Evolutionary conservation across 2,329 filamentous ascomycete genomes (phyloP), one percentile per base, ranked within the genome.

Genomic region (Calycina herbarum): DNA sequence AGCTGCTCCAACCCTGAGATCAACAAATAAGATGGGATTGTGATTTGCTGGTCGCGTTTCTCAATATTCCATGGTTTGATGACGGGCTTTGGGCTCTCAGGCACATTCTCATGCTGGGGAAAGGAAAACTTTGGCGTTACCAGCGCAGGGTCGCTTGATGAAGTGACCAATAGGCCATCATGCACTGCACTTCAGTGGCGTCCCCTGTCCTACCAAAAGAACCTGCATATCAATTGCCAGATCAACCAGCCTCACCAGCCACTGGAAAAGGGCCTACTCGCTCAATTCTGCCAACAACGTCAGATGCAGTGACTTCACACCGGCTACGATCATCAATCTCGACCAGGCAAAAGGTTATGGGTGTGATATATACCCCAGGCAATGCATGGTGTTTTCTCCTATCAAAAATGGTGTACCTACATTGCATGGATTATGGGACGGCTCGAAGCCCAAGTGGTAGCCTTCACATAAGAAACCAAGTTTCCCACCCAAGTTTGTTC

Each of bases 401-500:
- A 57, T 38, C 45, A 45, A 59, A 60, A 17, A 29, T 31, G 40
- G 29, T 51, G 31, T 63, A 59, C 56, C 62, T 24, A 54, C 20
- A 54, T 62, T 57, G 31, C 59, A 64, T 62, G 40, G 54, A 33
- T 42, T 3, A 31, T 31, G 24, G 56, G 27, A 35, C 20, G 24
- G 35, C 35, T 56, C 31, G 48, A 54, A 54, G 48, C 48, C 48
- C 20, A 54, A 40, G 48, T 24, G 48, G 48, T 24, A 27, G 24
- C 20, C n/a, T 24, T 54, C 20, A 54, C 48, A 54, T 54, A 70
- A 72, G 69, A 70, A 63, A 60, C 68, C 62, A 54, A 61, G 62
- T 67, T 67, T 68, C 66, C 68, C 66, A 61, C 61, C 67, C 62
- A 27, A 64, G 42, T 64, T 63, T 40, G 54, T 72, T 67, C 61